A percentile compares a stretch with the other conserved stretches of the same genome.
Evolutionary conservation across 306 rosid species (phyloP).

Genomic region (Sophora flavescens): DNA sequence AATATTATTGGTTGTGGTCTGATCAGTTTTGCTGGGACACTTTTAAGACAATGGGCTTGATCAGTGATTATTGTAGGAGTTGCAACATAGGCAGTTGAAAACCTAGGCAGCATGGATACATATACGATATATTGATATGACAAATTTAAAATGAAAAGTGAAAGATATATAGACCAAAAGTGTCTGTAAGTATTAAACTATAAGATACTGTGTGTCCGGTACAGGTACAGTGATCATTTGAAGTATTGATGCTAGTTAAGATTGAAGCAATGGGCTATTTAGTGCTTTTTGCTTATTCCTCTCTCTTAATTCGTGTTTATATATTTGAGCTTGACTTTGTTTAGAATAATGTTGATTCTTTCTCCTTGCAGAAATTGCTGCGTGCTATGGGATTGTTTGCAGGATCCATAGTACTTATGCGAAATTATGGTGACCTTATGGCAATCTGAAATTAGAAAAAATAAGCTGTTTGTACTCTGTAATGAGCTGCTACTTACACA

Average conservation of each 20-base stretch:
- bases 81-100: neutral
- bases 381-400: conserved; percentile 81
- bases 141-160: too few species aligned
- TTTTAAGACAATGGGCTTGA: conserved; percentile 18
- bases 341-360: conserved; percentile 14
- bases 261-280: conserved; percentile 1
- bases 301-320: conserved; percentile 16
- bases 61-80: conserved; percentile 17
- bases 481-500: conserved; percentile 36
- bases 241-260: neutral
- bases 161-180: too few species aligned
- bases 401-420: conserved; percentile 75
- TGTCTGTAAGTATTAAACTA: too few species aligned
- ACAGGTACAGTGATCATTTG: too few species aligned
- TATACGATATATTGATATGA: too few species aligned
- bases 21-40: neutral
- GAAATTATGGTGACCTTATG: conserved; percentile 88
- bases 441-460: conserved; percentile 63
- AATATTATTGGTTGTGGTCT: conserved; percentile 13
- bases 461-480: conserved; percentile 28
- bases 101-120: too few species aligned
- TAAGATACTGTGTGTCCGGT: too few species aligned
- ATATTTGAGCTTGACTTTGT: neutral
- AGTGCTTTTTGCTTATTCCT: neutral
- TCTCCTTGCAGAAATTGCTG: conserved; percentile 73